A percentile compares a stretch with the other conserved stretches of the same genome.
Conservation (phyloP, 441 rosid genomes). For the Erysimum cheiri region DNA sequence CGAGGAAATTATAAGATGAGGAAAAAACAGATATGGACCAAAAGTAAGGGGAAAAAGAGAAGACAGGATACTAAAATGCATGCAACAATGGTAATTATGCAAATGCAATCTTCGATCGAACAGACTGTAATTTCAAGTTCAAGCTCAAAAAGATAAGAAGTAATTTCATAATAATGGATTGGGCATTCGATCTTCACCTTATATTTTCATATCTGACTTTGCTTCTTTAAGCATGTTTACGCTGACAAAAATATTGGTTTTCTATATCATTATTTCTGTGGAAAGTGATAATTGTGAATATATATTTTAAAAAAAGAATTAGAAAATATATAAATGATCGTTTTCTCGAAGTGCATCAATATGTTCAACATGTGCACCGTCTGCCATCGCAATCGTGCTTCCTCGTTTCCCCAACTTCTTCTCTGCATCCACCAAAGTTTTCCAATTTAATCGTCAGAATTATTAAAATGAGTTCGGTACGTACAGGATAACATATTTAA, state of each 20-base stretch:
- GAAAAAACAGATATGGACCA: background rate
- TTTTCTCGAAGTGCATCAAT: conserved; percentile 73
- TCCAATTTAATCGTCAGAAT: background rate
- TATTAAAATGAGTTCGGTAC: background rate
- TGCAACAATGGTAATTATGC: background rate
- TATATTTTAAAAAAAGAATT: conserved; percentile 10
- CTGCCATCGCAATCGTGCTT: conserved; percentile 69
- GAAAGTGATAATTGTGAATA: conserved; percentile 5
- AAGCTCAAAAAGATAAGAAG: background rate
- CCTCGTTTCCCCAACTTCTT: conserved; percentile 77
- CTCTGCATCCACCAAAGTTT: conserved; percentile 56
- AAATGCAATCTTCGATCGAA: background rate
- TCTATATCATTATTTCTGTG: conserved; percentile 1
- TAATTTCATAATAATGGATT: background rate
- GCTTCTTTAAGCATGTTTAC: background rate
- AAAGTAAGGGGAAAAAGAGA: no score
- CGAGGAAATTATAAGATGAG: background rate
- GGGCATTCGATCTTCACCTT: background rate
- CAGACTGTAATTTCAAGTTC: background rate
- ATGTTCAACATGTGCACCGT: conserved; percentile 86
- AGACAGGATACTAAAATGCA: background rate
- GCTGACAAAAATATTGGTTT: conserved; percentile 9
- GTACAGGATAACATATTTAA: no score
- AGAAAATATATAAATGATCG: conserved; percentile 74
- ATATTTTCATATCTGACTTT: background rate